Evolutionary conservation across 2,329 filamentous ascomycete species (phyloP).

Genomic region (Pezicula carpinea): DNA sequence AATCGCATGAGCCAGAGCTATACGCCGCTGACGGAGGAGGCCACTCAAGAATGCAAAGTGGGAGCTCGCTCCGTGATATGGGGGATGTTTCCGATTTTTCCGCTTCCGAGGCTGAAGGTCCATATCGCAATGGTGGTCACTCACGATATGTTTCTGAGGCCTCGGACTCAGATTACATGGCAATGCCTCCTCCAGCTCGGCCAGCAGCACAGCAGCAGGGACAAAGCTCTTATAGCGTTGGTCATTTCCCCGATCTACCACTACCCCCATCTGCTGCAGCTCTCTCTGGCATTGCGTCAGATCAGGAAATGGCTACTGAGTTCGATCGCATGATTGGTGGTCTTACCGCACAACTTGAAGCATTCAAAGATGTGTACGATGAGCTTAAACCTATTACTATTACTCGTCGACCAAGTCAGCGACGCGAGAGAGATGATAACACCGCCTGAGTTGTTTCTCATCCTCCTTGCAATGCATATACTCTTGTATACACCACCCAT

Average conservation of each 20-base stretch:
- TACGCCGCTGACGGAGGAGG: constrained; percentile 57
- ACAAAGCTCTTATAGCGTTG: constrained; percentile 10
- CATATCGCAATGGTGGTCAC: constrained; percentile 1
- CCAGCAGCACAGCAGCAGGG: background rate
- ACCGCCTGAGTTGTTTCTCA: background rate
- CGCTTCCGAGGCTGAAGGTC: constrained; percentile 21
- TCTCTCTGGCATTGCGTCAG: constrained; percentile 20
- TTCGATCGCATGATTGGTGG: constrained; percentile 18
- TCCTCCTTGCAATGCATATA: no score
- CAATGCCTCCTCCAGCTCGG: constrained; percentile 15
- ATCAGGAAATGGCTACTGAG: constrained; percentile 22
- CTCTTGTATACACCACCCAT: no score
- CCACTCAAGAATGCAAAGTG: constrained; percentile 23
- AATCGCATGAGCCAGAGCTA: constrained; percentile 33
- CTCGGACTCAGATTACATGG: constrained; percentile 16
- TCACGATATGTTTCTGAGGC: constrained; percentile 12
- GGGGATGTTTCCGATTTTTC: constrained; percentile 28
- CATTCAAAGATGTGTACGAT: constrained; percentile 22
- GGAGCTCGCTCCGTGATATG: constrained; percentile 16
- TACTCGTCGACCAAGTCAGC: background rate
- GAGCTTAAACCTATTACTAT: constrained; percentile 3
- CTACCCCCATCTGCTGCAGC: constrained; percentile 20
- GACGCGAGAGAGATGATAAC: background rate
- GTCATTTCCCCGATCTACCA: constrained; percentile 18
- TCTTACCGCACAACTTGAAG: constrained; percentile 19